Evolutionary conservation across 1,284 basidiomycete species (phyloP), one percentile per base, ranked within the genome.

Genomic region (Trametes hirsuta): DNA sequence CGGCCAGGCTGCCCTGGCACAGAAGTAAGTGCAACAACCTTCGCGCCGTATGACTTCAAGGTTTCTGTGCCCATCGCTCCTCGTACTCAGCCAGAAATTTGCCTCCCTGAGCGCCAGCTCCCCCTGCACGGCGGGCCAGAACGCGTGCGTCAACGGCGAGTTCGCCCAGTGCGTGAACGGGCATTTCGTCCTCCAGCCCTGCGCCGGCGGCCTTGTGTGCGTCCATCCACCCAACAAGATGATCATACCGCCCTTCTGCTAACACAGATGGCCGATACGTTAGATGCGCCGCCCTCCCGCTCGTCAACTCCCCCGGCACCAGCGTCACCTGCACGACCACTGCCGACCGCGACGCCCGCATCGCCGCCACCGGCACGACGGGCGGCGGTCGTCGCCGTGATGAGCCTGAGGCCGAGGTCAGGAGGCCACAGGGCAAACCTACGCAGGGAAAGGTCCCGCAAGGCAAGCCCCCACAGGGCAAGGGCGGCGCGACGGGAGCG

Each of bases 271-370:
- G 44, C 25, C 15, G 18, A 41, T 42, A 21, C 35, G 24, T 47
- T 44, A 84, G 82, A 40, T 87, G 84, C 69, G 79, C 79, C 41
- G 84, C 84, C 0, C 73, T 87, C 42, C 85, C 85, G 15, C 67
- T 80, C 36, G 76, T 77, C 41, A 77, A 77, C 68, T 70, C 70
- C 6, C 53, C 75, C 2, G 81, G 81, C 25, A 82, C 81, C 11
- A 76, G 66, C 52, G 71, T 84, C 54, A 73, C 79, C 47, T 85
- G 83, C 68, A 78, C 77, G 10, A 81, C 81, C 1, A 68, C 69
- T 37, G 67, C 71, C 14, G 77, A 82, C 64, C 61, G 76, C 55
- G 67, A 74, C 46, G 61, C 73, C 1, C 77, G 79, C 37, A 77
- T 80, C 49, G 72, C 73, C 24, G 79, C 78, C 8, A 78, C 79